Evolutionary conservation across 1,139 yeast genomes (phyloP).

Genomic region (Candida sp.): DNA sequence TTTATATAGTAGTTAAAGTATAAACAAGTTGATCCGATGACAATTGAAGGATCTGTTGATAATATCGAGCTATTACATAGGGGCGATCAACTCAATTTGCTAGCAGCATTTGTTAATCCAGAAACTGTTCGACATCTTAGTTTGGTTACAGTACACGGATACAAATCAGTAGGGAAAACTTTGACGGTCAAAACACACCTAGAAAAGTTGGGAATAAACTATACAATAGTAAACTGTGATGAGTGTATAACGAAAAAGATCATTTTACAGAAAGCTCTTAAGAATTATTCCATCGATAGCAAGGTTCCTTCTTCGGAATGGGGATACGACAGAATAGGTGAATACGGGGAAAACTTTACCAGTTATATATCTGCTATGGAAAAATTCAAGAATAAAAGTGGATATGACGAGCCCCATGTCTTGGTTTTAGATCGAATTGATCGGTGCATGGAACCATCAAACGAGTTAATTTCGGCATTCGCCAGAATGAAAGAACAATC

Average conservation of each 20-base stretch:
- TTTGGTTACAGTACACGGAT: constrained; percentile 36
- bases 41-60: too few relatives aligned
- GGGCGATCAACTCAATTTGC: constrained; percentile 24
- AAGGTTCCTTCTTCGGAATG: constrained; percentile 12
- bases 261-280: constrained; percentile 35
- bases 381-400: constrained; percentile 27
- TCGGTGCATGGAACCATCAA: constrained; percentile 47
- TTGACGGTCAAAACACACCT: constrained; percentile 26
- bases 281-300: constrained; percentile 25
- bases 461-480: constrained; percentile 45
- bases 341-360: constrained; percentile 44
- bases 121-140: constrained; percentile 14
- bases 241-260: constrained; percentile 37
- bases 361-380: constrained; percentile 41
- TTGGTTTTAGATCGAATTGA: constrained; percentile 61
- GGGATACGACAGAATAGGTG: constrained; percentile 15
- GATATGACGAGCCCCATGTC: constrained; percentile 41
- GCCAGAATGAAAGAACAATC: constrained; percentile 44
- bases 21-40: too few relatives aligned
- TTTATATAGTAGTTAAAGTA: too few relatives aligned
- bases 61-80: constrained; percentile 12
- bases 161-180: constrained; percentile 40
- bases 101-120: constrained; percentile 22
- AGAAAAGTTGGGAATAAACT: constrained; percentile 16
- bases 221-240: constrained; percentile 33